A percentile compares a stretch with the other conserved stretches of the same genome.
Conservation (phyloP, 2,329 filamentous ascomycete genomes). For the Colletotrichum sp. region DNA sequence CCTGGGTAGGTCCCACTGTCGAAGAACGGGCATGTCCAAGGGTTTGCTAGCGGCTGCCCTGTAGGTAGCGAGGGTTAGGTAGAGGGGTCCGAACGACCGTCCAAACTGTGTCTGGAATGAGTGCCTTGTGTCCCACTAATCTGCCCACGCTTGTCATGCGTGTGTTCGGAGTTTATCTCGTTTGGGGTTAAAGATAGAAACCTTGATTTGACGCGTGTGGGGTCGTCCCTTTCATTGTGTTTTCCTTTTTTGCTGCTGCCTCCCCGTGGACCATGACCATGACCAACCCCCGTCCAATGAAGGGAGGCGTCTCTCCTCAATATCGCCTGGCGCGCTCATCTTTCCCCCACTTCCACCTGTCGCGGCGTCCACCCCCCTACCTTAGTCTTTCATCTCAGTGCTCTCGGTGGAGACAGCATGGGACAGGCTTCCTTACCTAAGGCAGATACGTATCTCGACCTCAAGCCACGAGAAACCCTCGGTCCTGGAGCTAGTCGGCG, state of each 20-base stretch:
- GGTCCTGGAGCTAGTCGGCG: neutral
- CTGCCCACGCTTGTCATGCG: slow-evolving; percentile 2
- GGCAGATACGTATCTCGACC: neutral
- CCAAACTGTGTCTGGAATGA: neutral
- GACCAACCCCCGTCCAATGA: neutral
- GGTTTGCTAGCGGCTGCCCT: neutral
- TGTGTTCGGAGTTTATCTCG: slow-evolving; percentile 21
- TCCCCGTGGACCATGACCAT: neutral
- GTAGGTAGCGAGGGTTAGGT: neutral
- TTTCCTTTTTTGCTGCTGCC: neutral
- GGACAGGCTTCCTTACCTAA: neutral
- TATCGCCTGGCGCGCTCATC: neutral
- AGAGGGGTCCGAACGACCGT: neutral
- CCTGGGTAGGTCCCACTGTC: neutral
- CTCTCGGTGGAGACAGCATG: neutral
- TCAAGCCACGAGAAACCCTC: neutral
- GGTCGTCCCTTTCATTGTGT: neutral
- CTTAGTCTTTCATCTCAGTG: neutral
- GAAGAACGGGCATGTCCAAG: neutral
- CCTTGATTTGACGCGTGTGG: slow-evolving; percentile 19
- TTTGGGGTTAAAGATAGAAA: slow-evolving; percentile 21
- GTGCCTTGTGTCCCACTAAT: neutral
- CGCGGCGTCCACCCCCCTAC: neutral
- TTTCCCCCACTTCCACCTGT: neutral
- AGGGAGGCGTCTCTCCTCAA: neutral